These are phyloP conservation scores for Paratinospora sagittata DNA, from an alignment of 164 flowering plant species.

Conservation along the genomic window DNA sequence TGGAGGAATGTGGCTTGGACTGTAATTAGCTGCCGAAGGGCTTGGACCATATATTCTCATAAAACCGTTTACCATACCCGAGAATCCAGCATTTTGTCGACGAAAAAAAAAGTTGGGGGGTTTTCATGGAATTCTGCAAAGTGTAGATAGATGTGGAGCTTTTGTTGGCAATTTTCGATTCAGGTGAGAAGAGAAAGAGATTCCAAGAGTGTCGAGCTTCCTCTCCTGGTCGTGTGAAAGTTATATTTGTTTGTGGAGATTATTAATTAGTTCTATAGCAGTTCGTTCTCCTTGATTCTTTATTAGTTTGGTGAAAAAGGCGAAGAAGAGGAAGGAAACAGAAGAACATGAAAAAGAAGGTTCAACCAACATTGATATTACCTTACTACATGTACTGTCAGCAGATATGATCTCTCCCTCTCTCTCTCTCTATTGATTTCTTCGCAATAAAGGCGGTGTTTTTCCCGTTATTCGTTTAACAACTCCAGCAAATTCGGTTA, in stretches of 20 bases:
- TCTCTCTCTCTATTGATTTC: constrained; percentile 23
- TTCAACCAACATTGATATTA: constrained; percentile 24
- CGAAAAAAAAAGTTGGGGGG: constrained; percentile 14
- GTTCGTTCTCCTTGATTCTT: constrained; percentile 33
- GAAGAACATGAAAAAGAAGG: constrained; percentile 13
- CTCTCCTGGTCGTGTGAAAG: constrained; percentile 15
- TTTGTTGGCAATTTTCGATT: constrained; percentile 22
- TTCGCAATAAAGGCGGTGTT: constrained; percentile 24
- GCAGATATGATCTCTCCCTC: constrained; percentile 11
- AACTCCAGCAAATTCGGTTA: constrained; percentile 8
- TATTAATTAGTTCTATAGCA: constrained; percentile 15
- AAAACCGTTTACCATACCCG: constrained; percentile 1
- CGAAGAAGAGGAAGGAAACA: background rate
- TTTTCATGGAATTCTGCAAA: constrained; percentile 18
- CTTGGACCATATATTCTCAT: constrained; percentile 7
- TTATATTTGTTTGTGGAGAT: constrained; percentile 18
- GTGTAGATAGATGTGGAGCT: constrained; percentile 28
- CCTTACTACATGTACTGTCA: constrained; percentile 20
- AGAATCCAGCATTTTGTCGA: constrained; percentile 1
- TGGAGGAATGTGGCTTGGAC: constrained; percentile 56
- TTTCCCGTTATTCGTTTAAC: constrained; percentile 10
- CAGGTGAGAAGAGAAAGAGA: constrained; percentile 9
- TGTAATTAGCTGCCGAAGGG: constrained; percentile 30
- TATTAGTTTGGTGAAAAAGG: constrained; percentile 31
- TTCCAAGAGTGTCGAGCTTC: constrained; percentile 7